Evolutionary conservation across 768 basidiomycete genomes (phyloP).

Genomic region (Roridomyces roridus): DNA sequence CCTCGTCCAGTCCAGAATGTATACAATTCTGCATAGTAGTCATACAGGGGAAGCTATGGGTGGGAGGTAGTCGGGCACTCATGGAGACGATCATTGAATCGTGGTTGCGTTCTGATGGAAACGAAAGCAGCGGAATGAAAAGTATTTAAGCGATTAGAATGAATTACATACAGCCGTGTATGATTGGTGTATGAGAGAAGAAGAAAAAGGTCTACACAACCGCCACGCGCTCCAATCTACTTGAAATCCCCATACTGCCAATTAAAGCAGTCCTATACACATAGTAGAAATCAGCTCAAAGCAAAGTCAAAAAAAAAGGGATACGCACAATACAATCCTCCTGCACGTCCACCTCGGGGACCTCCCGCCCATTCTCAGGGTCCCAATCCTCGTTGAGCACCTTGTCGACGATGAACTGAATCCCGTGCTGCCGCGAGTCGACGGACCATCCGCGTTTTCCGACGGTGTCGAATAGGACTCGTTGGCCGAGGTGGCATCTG

Average conservation of each 20-base stretch:
- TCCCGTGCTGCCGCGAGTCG: constrained; percentile 48
- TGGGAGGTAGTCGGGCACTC: no score
- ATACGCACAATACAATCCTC: constrained; percentile 68
- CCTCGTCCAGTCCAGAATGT: no score
- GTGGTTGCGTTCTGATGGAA: no score
- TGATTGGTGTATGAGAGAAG: no score
- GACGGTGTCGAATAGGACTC: constrained; percentile 87
- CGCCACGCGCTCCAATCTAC: no score
- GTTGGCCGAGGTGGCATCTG: constrained; percentile 88
- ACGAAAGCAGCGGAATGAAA: no score
- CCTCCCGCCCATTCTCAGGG: constrained; percentile 38
- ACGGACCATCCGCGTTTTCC: constrained; percentile 80
- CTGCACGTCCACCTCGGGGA: constrained; percentile 57
- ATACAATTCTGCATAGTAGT: no score
- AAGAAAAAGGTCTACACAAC: no score
- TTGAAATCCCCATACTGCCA: constrained; percentile 68
- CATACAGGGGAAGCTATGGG: no score
- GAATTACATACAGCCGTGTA: no score
- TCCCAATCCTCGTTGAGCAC: constrained; percentile 42
- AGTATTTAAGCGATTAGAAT: no score
- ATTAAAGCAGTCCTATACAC: constrained; percentile 67
- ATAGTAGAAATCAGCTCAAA: constrained; percentile 1
- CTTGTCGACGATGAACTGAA: constrained; percentile 31
- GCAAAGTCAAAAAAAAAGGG: not conserved
- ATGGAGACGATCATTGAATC: no score